Percentiles rank a stretch among this genome's conserved stretches.
These are phyloP conservation scores for Beauveria australis DNA, from an alignment of 2,329 filamentous ascomycete genomes.

Conservation along the genomic window DNA sequence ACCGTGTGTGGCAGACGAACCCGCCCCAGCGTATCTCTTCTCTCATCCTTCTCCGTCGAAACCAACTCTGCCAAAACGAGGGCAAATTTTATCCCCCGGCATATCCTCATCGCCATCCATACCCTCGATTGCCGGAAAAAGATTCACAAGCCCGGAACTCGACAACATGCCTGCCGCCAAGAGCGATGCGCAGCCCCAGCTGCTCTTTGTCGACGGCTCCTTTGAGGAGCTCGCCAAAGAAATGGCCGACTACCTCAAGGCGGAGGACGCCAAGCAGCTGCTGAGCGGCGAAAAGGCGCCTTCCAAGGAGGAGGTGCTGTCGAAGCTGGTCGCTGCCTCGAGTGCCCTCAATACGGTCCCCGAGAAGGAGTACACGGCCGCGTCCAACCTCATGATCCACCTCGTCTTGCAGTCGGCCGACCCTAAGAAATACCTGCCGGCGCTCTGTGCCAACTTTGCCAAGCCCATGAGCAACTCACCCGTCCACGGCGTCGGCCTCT, in stretches of 20 bases:
- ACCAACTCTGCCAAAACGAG: constrained; percentile 7
- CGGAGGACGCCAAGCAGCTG: constrained; percentile 68
- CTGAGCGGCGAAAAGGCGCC: constrained; percentile 51
- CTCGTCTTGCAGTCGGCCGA: constrained; percentile 81
- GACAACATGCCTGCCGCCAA: constrained; percentile 26
- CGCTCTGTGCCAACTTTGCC: constrained; percentile 81
- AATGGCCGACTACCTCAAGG: constrained; percentile 88
- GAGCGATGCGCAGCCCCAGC: constrained; percentile 44
- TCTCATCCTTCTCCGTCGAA: constrained; percentile 2
- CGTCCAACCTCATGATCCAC: constrained; percentile 95
- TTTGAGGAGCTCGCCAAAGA: constrained; percentile 91
- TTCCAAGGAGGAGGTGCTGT: constrained; percentile 72
- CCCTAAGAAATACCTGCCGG: constrained; percentile 75
- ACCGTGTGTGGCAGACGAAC: neutral
- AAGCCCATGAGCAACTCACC: constrained; percentile 82
- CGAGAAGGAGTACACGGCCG: constrained; percentile 93
- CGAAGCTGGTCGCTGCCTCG: constrained; percentile 80
- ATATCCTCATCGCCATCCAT: neutral
- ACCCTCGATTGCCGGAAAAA: neutral
- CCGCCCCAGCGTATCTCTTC: neutral
- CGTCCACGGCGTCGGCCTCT: constrained; percentile 74
- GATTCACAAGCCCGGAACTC: constrained; percentile 13
- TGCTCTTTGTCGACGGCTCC: constrained; percentile 77
- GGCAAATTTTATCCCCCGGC: neutral
- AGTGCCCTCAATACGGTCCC: constrained; percentile 71